Percentiles rank a stretch among this genome's conserved stretches.
phyloP scores from a whole-genome alignment of 73 alveolate genomes.

The Symbiodinium natans region DNA sequence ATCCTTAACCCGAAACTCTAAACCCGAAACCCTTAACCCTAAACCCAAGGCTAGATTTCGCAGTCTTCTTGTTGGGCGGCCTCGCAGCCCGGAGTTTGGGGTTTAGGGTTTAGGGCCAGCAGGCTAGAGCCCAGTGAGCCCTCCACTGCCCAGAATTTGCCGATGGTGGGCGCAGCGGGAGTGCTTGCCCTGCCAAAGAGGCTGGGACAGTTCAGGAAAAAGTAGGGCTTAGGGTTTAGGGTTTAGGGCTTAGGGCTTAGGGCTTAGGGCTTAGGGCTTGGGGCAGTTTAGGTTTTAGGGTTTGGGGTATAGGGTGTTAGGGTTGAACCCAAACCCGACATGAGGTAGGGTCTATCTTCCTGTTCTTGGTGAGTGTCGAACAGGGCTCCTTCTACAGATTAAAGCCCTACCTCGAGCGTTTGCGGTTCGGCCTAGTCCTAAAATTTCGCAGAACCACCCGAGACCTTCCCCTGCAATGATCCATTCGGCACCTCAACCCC shows the following conservation, averaged over 20 bases:
- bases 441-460: too few species aligned
- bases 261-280: not conserved
- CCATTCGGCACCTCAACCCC: too few species aligned
- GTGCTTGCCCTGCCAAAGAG: conserved; percentile 70
- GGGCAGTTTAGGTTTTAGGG: too few species aligned
- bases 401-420: too few species aligned
- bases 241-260: not conserved
- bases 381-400: too few species aligned
- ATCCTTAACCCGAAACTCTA: not conserved
- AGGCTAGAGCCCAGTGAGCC: not conserved
- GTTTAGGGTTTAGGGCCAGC: not conserved
- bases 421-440: too few species aligned
- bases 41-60: not conserved
- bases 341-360: too few species aligned
- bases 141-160: conserved; percentile 34
- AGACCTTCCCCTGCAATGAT: too few species aligned
- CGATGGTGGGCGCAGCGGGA: conserved; percentile 92
- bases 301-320: too few species aligned
- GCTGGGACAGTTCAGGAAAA: not conserved
- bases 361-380: too few species aligned
- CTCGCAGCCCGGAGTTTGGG: not conserved
- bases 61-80: too few species aligned
- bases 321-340: too few species aligned
- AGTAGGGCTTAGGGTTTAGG: not conserved
- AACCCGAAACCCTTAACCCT: not conserved